A percentile compares a stretch with the other conserved stretches of the same genome.
phyloP scores from a whole-genome alignment of 768 basidiomycete species.

The Leccinum subtestaceum region DNA sequence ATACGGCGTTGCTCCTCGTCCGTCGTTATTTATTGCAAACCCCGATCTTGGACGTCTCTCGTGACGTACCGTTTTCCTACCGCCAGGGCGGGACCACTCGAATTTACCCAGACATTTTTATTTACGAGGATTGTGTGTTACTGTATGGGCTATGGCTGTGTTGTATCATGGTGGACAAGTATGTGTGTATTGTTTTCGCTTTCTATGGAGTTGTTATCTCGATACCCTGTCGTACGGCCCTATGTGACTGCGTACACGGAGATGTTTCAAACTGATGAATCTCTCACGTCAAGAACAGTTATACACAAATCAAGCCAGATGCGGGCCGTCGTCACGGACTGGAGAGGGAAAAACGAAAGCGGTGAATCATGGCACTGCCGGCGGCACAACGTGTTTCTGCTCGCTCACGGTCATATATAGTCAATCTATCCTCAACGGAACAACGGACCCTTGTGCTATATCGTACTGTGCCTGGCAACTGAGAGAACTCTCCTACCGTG shows the following conservation, averaged over 20 bases:
- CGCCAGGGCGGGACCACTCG: background rate
- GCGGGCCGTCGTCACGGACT: background rate
- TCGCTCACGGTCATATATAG: background rate
- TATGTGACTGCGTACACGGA: background rate
- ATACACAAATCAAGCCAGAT: constrained; percentile 1
- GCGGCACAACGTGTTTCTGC: background rate
- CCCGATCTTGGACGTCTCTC: constrained; percentile 35
- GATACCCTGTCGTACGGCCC: constrained; percentile 9
- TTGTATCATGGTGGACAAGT: constrained; percentile 1
- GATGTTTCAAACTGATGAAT: background rate
- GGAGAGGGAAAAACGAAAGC: background rate
- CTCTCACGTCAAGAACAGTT: background rate
- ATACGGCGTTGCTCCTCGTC: constrained; percentile 65
- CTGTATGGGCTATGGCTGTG: constrained; percentile 9
- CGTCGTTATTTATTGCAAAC: constrained; percentile 71
- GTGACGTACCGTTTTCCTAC: constrained; percentile 9
- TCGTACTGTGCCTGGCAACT: constrained; percentile 19
- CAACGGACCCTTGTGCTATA: background rate
- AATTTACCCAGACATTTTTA: background rate
- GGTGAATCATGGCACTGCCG: constrained; percentile 4
- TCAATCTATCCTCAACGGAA: background rate
- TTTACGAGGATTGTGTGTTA: background rate
- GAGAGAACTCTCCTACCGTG: background rate
- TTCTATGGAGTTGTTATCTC: constrained; percentile 2
- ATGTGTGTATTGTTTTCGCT: constrained; percentile 4